A percentile compares a stretch with the other conserved stretches of the same genome.
These are phyloP conservation scores for Adansonia grandidieri DNA, from an alignment of 441 rosid species.

Conservation along the genomic window DNA sequence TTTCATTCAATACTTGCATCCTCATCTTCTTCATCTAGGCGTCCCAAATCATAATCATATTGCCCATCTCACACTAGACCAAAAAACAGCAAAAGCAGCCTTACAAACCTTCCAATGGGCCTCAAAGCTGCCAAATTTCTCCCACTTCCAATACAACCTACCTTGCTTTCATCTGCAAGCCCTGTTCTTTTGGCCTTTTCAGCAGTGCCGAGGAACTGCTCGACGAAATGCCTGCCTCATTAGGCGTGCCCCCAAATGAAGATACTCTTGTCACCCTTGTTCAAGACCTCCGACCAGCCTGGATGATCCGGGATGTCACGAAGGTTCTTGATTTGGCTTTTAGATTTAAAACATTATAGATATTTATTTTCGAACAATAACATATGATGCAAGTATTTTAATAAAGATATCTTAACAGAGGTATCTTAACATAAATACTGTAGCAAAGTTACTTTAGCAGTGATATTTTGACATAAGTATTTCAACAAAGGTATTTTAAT, in stretches of 20 bases:
- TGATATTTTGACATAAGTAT: no score
- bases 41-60: constrained; percentile 66
- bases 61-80: constrained; percentile 68
- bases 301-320: constrained; percentile 50
- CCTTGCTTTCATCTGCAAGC: constrained; percentile 63
- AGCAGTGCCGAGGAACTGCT: constrained; percentile 67
- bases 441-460: no score
- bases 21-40: constrained; percentile 30
- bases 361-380: no score
- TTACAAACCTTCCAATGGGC: constrained; percentile 78
- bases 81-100: constrained; percentile 63
- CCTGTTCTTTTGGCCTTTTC: constrained; percentile 63
- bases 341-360: constrained; percentile 35
- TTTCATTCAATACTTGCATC: constrained; percentile 27
- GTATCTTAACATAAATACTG: no score
- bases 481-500: no score
- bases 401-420: no score
- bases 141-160: constrained; percentile 53
- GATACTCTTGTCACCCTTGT: constrained; percentile 62
- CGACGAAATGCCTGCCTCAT: constrained; percentile 78
- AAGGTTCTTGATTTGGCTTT: constrained; percentile 57
- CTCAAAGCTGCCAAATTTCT: constrained; percentile 56
- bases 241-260: constrained; percentile 73
- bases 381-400: no score
- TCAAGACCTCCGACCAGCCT: constrained; percentile 70